phyloP scores from a whole-genome alignment of 2,329 filamentous ascomycete species.

The Gnomoniopsis smithogilvyi region DNA sequence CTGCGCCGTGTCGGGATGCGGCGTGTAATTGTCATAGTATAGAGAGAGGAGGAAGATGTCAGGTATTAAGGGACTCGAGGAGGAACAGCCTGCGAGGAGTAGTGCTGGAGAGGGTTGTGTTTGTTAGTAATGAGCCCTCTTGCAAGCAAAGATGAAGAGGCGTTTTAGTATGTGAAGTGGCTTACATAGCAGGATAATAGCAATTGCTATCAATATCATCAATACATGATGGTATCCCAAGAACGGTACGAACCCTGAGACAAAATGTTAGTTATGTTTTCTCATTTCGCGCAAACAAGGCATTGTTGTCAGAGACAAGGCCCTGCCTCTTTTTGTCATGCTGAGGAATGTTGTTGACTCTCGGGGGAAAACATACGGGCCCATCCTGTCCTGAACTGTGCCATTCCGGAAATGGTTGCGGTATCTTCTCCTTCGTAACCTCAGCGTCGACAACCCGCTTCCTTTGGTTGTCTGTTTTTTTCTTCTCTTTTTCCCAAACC shows the following conservation, averaged over 20 bases:
- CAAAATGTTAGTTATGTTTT: not conserved
- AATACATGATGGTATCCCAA: constrained; percentile 80
- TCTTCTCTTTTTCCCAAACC: constrained; percentile 6
- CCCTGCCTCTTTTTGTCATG: too few species aligned
- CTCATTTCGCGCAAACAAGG: too few species aligned
- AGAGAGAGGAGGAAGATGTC: constrained; percentile 97
- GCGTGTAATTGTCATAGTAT: constrained; percentile 87
- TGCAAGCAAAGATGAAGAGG: not conserved
- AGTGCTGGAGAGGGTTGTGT: constrained; percentile 59
- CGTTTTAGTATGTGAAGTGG: constrained; percentile 22
- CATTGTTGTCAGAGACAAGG: too few species aligned
- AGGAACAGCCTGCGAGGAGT: constrained; percentile 91
- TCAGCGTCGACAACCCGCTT: not conserved
- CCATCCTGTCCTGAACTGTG: constrained; percentile 44
- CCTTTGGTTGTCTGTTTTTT: not conserved
- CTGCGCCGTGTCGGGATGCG: constrained; percentile 79
- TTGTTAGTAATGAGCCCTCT: not conserved
- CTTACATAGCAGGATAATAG: constrained; percentile 94
- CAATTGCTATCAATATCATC: constrained; percentile 93
- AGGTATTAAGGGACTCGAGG: constrained; percentile 90
- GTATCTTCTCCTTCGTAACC: not conserved
- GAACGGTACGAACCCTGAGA: constrained; percentile 62
- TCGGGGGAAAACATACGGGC: constrained; percentile 37
- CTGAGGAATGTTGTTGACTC: not conserved
- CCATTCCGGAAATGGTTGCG: constrained; percentile 7